Conservation (phyloP, 768 basidiomycete species). For the Russula vinacea region DNA sequence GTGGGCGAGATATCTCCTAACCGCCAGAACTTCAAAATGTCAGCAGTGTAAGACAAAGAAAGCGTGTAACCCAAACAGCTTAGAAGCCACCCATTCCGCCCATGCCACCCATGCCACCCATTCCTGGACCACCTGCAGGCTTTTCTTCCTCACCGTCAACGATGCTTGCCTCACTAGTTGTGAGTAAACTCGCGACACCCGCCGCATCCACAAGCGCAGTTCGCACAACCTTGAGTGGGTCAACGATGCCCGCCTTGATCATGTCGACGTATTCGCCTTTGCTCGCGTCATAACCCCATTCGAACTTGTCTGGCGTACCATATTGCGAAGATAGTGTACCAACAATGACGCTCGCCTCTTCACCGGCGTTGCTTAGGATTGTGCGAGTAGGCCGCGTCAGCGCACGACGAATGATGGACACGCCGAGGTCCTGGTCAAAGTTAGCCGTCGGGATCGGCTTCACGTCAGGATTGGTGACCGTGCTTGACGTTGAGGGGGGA, state of each 20-base stretch:
- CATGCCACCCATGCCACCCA: slow-evolving; percentile 62
- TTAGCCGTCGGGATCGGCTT: slow-evolving; percentile 75
- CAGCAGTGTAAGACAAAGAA: not conserved
- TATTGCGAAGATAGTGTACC: slow-evolving; percentile 76
- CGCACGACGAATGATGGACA: slow-evolving; percentile 86
- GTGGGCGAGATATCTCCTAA: not conserved
- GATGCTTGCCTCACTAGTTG: slow-evolving; percentile 89
- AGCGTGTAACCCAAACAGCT: slow-evolving; percentile 9
- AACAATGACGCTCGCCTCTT: slow-evolving; percentile 90
- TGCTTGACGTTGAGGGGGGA: slow-evolving; percentile 7
- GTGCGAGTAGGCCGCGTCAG: slow-evolving; percentile 79
- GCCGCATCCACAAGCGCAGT: slow-evolving; percentile 89
- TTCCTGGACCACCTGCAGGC: slow-evolving; percentile 45
- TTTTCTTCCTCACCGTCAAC: slow-evolving; percentile 88
- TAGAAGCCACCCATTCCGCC: slow-evolving; percentile 57
- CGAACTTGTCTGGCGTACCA: slow-evolving; percentile 71
- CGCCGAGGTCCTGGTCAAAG: slow-evolving; percentile 97
- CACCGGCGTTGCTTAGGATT: slow-evolving; percentile 91
- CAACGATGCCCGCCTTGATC: slow-evolving; percentile 91
- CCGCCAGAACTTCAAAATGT: not conserved
- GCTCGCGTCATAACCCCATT: slow-evolving; percentile 86
- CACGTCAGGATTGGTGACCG: slow-evolving; percentile 51
- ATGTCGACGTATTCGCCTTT: slow-evolving; percentile 94
- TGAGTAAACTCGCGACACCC: slow-evolving; percentile 90
- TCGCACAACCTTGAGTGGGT: slow-evolving; percentile 93